Percentiles rank a stretch among this genome's conserved stretches.
Evolutionary conservation across 257 asterid genomes (phyloP).

Genomic region (Solanum raphanifolium): DNA sequence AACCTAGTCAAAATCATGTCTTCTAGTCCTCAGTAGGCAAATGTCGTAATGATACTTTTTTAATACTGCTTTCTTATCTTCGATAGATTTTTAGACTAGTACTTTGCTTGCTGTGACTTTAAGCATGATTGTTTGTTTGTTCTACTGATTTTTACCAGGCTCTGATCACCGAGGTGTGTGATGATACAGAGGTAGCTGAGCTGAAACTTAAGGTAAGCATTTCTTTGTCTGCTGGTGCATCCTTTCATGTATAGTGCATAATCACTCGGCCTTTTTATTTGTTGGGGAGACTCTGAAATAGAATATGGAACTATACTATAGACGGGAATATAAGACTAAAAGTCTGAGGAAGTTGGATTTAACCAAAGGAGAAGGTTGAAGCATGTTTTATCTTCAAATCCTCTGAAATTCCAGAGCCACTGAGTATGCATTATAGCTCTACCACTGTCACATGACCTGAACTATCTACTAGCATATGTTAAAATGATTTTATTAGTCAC

Average conservation of each 20-base stretch:
- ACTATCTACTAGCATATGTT: neutral
- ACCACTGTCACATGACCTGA: neutral
- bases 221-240: neutral
- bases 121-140: neutral
- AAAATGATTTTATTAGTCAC: neutral
- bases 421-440: neutral
- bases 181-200: constrained; percentile 73
- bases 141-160: constrained; percentile 25
- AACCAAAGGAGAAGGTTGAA: neutral
- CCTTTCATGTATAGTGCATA: neutral
- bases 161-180: constrained; percentile 60
- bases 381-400: neutral
- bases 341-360: neutral
- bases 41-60: neutral
- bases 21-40: neutral
- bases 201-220: constrained; percentile 59
- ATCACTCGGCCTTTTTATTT: neutral
- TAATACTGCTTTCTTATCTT: neutral
- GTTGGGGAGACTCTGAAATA: neutral
- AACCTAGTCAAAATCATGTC: neutral
- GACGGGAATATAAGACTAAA: neutral
- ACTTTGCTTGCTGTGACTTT: neutral
- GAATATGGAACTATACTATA: neutral
- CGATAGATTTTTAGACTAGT: neutral
- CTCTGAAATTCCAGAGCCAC: neutral